These are phyloP conservation scores for Medakamo hakoo DNA, from an alignment of 139 green algal species.

Conservation along the genomic window DNA sequence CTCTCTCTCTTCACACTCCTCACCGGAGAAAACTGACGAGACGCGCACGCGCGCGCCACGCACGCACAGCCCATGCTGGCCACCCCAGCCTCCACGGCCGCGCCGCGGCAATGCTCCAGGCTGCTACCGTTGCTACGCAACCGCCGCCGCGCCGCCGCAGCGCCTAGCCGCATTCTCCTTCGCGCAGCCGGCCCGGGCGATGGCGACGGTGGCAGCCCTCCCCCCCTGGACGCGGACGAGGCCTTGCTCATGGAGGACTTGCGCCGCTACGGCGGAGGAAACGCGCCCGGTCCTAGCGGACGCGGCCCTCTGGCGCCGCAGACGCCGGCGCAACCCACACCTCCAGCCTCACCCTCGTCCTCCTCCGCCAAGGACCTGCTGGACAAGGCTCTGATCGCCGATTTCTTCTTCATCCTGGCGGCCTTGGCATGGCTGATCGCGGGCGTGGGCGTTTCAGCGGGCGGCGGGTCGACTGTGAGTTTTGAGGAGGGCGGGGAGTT, in stretches of 20 bases:
- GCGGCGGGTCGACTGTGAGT: not conserved
- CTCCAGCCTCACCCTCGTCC: slow-evolving; percentile 40
- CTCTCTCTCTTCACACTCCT: no score
- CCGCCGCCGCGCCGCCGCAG: no score
- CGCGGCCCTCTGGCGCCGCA: not conserved
- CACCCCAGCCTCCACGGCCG: no score
- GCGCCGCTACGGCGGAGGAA: not conserved
- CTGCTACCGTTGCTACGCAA: no score
- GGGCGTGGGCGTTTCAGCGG: slow-evolving; percentile 18
- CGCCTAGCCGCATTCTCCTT: no score
- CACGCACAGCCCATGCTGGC: no score
- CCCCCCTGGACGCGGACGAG: not conserved
- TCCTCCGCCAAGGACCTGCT: slow-evolving; percentile 71
- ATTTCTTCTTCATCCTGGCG: slow-evolving; percentile 72
- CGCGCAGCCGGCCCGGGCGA: no score
- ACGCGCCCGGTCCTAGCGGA: no score
- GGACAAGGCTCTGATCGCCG: slow-evolving; percentile 50
- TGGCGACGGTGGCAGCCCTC: not conserved
- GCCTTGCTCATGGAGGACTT: not conserved
- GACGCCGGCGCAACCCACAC: not conserved
- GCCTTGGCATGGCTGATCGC: slow-evolving; percentile 48
- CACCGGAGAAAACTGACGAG: no score
- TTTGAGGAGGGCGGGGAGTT: not conserved
- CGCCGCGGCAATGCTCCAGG: no score
- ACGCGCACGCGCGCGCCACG: no score